phyloP scores from a whole-genome alignment of 2,329 filamentous ascomycete species.

The Blastomyces emzantsi region DNA sequence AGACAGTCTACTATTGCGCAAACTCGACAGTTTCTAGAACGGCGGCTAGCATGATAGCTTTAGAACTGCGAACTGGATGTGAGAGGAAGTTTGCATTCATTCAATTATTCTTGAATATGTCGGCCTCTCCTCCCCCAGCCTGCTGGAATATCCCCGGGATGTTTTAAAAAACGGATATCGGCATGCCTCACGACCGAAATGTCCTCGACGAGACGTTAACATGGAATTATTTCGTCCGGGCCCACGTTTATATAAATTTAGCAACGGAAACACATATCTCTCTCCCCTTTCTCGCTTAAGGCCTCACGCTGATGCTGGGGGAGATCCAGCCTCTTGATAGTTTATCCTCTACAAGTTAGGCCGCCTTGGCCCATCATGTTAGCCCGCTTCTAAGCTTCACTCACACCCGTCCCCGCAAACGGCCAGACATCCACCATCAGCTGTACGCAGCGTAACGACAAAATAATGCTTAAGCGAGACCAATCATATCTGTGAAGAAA shows the following conservation, averaged over 20 bases:
- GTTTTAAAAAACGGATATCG: background rate
- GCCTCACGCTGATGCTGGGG: too few relatives aligned
- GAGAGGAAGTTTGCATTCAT: background rate
- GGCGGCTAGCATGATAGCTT: background rate
- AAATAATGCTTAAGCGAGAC: too few relatives aligned
- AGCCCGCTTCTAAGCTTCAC: too few relatives aligned
- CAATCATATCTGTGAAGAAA: too few relatives aligned
- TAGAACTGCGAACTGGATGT: background rate
- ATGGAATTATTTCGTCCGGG: background rate
- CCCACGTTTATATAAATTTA: background rate
- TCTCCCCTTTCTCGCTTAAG: background rate
- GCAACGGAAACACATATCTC: background rate
- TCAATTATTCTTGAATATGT: background rate
- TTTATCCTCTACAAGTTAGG: too few relatives aligned
- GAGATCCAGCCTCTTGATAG: too few relatives aligned
- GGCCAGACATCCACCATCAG: too few relatives aligned
- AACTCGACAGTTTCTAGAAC: background rate
- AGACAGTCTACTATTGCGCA: background rate
- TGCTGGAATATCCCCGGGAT: background rate
- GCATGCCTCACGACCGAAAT: background rate
- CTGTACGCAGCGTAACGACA: too few relatives aligned
- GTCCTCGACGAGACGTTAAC: background rate
- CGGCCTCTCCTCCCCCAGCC: background rate
- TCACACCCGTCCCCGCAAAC: too few relatives aligned
- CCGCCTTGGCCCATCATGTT: too few relatives aligned